Conservation (phyloP, 805 yeast species). For the Wickerhamiella bombiphila region DNA sequence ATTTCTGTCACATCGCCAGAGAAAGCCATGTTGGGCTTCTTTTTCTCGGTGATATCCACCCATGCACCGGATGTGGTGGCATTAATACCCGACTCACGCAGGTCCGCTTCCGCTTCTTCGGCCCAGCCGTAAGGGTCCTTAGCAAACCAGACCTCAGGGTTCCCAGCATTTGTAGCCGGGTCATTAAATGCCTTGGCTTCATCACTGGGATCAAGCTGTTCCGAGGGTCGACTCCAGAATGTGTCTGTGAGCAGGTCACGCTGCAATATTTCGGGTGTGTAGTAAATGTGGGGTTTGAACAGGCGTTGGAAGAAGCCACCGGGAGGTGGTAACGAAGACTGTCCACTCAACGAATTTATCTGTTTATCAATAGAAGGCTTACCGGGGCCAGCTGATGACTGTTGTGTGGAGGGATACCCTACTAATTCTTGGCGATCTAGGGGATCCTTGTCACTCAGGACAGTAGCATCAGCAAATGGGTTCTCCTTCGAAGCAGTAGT, state of each 20-base stretch:
- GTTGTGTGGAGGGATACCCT: no score
- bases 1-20: conserved; percentile 10
- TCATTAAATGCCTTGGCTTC: conserved; percentile 57
- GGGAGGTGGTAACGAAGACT: conserved; percentile 1
- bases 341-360: neutral
- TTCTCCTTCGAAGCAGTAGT: conserved; percentile 2
- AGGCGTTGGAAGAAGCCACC: conserved; percentile 31
- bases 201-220: conserved; percentile 24
- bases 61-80: conserved; percentile 56
- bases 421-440: neutral
- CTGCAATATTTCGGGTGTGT: conserved; percentile 24
- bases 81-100: conserved; percentile 37
- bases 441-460: neutral
- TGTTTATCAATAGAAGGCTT: neutral
- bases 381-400: neutral
- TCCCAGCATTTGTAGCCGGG: conserved; percentile 54
- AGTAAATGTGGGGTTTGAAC: conserved; percentile 41
- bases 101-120: conserved; percentile 37
- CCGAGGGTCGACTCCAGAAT: conserved; percentile 19
- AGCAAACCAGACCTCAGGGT: conserved; percentile 89
- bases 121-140: conserved; percentile 77
- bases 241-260: conserved; percentile 19
- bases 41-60: conserved; percentile 28
- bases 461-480: conserved; percentile 2
- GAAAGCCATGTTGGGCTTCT: conserved; percentile 13